Percentiles rank a stretch among this genome's conserved stretches.
Evolutionary conservation across 139 green algal genomes (phyloP).

Genomic region (Trebouxia sp.): DNA sequence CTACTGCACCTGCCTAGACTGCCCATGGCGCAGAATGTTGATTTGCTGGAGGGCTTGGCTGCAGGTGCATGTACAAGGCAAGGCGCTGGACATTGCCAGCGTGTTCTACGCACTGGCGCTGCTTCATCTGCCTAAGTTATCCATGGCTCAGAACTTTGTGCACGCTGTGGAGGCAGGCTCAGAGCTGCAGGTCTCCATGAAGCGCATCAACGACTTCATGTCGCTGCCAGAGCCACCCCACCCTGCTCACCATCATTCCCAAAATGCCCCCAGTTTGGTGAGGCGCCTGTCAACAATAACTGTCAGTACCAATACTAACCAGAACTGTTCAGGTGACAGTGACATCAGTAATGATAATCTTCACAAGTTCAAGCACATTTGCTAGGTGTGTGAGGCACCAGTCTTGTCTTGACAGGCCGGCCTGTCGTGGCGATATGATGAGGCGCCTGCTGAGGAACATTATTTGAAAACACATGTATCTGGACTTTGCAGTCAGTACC

Average conservation of each 20-base stretch:
- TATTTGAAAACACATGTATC: no score
- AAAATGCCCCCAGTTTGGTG: no score
- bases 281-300: no score
- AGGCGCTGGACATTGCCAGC: conserved; percentile 54
- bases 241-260: conserved; percentile 33
- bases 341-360: no score
- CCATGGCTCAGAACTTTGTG: conserved; percentile 68
- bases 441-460: no score
- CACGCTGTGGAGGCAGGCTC: conserved; percentile 57
- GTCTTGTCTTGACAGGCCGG: no score
- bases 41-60: neutral
- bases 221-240: conserved; percentile 65
- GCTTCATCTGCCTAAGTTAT: conserved; percentile 62
- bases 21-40: neutral
- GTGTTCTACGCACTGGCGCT: conserved; percentile 76
- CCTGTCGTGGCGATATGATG: no score
- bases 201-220: conserved; percentile 76
- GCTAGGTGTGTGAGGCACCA: no score
- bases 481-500: no score
- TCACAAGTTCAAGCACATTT: no score
- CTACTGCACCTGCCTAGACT: conserved; percentile 48
- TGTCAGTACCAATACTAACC: no score
- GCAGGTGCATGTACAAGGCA: conserved; percentile 16
- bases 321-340: no score
- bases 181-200: conserved; percentile 68